These are phyloP conservation scores for Starmerella davenportii DNA, from an alignment of 805 yeast genomes.

Conservation along the genomic window DNA sequence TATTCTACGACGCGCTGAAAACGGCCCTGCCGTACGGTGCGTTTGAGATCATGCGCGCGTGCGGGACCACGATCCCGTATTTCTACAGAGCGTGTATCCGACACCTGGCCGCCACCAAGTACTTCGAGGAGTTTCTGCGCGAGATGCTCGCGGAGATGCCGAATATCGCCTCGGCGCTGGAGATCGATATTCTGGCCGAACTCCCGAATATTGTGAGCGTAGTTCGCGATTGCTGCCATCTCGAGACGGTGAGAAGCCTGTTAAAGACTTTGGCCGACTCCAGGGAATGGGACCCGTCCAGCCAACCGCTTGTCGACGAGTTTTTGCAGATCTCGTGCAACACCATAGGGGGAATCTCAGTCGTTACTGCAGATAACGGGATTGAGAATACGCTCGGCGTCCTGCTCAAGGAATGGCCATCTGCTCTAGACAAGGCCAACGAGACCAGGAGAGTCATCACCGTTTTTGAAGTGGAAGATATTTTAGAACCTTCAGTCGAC, in stretches of 20 bases:
- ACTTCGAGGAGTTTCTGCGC: constrained; percentile 33
- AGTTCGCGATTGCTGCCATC: constrained; percentile 50
- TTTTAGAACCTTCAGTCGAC: constrained; percentile 18
- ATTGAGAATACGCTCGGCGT: background rate
- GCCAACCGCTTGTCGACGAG: constrained; percentile 21
- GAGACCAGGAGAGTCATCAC: constrained; percentile 31
- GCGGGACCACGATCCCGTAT: constrained; percentile 70
- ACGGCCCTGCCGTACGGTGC: constrained; percentile 53
- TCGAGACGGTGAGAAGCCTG: constrained; percentile 52
- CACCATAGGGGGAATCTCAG: background rate
- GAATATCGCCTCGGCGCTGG: constrained; percentile 21
- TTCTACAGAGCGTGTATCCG: constrained; percentile 85
- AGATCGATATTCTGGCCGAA: constrained; percentile 18
- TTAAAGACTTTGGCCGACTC: constrained; percentile 40
- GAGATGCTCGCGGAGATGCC: constrained; percentile 20
- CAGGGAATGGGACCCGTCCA: constrained; percentile 29
- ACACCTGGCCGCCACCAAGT: constrained; percentile 79
- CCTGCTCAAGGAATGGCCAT: background rate
- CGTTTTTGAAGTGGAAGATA: constrained; percentile 35
- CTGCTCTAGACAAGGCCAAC: background rate
- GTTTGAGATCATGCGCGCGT: constrained; percentile 57
- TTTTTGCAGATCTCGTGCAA: constrained; percentile 16
- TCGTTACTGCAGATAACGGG: background rate
- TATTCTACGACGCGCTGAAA: constrained; percentile 56
- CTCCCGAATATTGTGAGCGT: constrained; percentile 34